Evolutionary conservation across 2,329 filamentous ascomycete genomes (phyloP), one percentile per base, ranked within the genome.

Genomic region (Fusarium euwallaceae): DNA sequence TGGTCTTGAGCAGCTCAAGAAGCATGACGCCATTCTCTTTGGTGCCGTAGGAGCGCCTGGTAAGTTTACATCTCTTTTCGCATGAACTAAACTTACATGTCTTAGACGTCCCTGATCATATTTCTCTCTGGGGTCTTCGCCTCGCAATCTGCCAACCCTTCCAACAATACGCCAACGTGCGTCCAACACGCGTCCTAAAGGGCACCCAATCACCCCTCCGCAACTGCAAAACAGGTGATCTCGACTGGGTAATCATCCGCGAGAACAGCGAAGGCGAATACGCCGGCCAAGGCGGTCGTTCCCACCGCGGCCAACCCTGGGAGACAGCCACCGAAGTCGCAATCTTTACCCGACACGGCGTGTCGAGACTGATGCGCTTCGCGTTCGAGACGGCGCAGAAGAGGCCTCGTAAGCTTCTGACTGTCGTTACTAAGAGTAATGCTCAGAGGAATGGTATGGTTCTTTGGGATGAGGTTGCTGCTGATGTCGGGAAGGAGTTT

Each of bases 251-350:
- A 11, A 92, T 92, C 64, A 83, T 92, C 45, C 89, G 91, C 27
- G 91, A 92, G 82, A 92, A 92, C 81, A 90, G 88, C 29, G 91
- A 92, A 73, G 91, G 91, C 62, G 91, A 92, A 76, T 92, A 92
- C 71, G 89, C 90, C 1, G 90, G 91, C 0, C 90, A 92, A 67
- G 91, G 91, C 2, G 91, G 91, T 0, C 86, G 89, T 0, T 90
- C 89, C 0, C 91, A 92, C 80, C 81, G 83, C 3, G 88, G 89
- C 10, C 84, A 87, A 64, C 84, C 88, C 0, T 92, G 90, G 89
- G 90, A 92, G 78, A 85, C 84, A 0, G 88, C 89, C 1, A 92
- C 90, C 1, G 91, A 92, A 79, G 88, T 91, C 4, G 83, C 89
- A 11, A 89, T 92, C 71, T 92, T 92, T 82, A 89, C 90, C 1